Evolutionary conservation across 345 rosid species (phyloP).

Genomic region (Turnera subulata): DNA sequence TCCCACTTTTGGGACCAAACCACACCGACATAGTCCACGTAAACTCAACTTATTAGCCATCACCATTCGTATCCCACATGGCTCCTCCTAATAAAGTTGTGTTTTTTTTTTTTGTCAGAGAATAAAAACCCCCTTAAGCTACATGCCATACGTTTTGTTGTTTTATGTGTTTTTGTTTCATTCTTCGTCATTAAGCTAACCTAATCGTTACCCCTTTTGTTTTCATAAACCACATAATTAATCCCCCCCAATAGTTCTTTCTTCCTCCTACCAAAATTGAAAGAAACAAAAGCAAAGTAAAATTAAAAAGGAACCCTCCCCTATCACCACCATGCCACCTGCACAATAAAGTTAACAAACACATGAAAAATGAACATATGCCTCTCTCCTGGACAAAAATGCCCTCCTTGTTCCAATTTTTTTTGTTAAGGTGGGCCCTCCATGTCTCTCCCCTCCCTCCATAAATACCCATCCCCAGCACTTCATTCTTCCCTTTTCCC

Average conservation of each 20-base stretch:
- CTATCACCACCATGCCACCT: background rate
- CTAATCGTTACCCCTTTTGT: background rate
- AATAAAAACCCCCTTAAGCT: background rate
- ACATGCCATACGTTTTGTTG: slow-evolving; percentile 14
- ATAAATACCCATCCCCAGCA: slow-evolving; percentile 47
- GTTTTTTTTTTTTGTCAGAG: background rate
- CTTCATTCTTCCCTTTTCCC: slow-evolving; percentile 35
- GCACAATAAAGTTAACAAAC: background rate
- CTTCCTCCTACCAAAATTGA: slow-evolving; percentile 7
- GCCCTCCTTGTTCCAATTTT: slow-evolving; percentile 18
- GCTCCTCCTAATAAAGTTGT: slow-evolving; percentile 4
- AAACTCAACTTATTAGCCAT: slow-evolving; percentile 7
- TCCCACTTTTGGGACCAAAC: background rate
- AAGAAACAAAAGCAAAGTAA: background rate
- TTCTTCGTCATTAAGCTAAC: slow-evolving; percentile 90
- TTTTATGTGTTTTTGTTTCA: slow-evolving; percentile 25
- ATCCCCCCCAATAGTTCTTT: slow-evolving; percentile 16
- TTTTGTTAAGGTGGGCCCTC: slow-evolving; percentile 30
- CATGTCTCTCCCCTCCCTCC: slow-evolving; percentile 8
- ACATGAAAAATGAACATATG: too few relatives aligned
- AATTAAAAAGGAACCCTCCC: slow-evolving; percentile 5
- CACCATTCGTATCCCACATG: slow-evolving; percentile 15
- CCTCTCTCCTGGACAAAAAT: slow-evolving; percentile 5
- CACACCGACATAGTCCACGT: slow-evolving; percentile 22
- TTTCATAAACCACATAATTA: slow-evolving; percentile 4